phyloP scores from a whole-genome alignment of 2,329 filamentous ascomycete species.

The Lecanosticta acicola region DNA sequence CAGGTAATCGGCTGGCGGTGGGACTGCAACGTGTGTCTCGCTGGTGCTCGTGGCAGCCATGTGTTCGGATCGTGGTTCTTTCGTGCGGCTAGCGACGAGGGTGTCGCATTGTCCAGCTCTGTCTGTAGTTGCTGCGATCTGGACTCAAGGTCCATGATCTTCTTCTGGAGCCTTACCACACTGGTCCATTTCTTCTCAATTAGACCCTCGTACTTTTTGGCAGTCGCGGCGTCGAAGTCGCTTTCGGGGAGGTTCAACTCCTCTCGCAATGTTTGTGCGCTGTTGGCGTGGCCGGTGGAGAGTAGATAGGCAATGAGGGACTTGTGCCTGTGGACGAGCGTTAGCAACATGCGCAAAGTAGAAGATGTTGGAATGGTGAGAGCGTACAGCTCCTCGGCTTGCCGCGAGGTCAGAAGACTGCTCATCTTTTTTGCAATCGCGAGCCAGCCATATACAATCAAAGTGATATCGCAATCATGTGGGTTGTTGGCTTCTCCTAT shows the following conservation, averaged over 20 bases:
- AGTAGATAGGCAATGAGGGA: slow-evolving; percentile 85
- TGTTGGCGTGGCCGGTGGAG: slow-evolving; percentile 64
- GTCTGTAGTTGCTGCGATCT: slow-evolving; percentile 66
- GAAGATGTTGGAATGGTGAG: slow-evolving; percentile 7
- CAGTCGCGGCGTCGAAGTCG: slow-evolving; percentile 69
- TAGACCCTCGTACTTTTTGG: slow-evolving; percentile 90
- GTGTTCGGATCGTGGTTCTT: slow-evolving; percentile 76
- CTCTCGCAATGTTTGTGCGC: slow-evolving; percentile 65
- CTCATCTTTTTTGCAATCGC: slow-evolving; percentile 52
- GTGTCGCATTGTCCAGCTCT: slow-evolving; percentile 80
- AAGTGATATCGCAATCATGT: neutral
- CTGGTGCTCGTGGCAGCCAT: slow-evolving; percentile 80
- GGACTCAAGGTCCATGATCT: slow-evolving; percentile 92
- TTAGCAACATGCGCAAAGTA: slow-evolving; percentile 25
- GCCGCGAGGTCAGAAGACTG: slow-evolving; percentile 68
- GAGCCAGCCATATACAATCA: slow-evolving; percentile 11
- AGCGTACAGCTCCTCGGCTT: slow-evolving; percentile 83
- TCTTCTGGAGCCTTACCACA: slow-evolving; percentile 89
- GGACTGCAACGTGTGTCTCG: slow-evolving; percentile 75
- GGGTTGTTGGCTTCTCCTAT: neutral
- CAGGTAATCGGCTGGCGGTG: slow-evolving; percentile 78
- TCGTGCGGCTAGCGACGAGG: slow-evolving; percentile 63
- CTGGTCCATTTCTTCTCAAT: slow-evolving; percentile 99
- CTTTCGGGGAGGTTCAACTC: slow-evolving; percentile 66
- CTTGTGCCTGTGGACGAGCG: slow-evolving; percentile 63